Base-by-base conservation (phyloP, 2,329 filamentous ascomycete genomes). In the Passalora sequoiae region DNA sequence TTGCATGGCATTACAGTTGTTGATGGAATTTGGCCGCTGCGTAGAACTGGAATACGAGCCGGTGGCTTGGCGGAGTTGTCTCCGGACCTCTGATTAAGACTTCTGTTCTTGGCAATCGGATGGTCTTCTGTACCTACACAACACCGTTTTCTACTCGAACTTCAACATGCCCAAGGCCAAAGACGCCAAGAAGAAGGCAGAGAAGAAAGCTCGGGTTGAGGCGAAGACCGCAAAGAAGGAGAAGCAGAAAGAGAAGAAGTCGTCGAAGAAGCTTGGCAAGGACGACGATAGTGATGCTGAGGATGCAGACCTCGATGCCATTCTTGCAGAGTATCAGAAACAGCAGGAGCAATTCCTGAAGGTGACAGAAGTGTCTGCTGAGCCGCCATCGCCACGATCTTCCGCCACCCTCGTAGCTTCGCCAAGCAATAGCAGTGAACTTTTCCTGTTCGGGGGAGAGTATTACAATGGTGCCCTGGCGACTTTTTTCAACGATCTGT, bases 381-480 rank as follows among this genome's bases (percentile, higher is more conserved):
- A 71, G 2, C 85, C 89, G 13, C 92, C 92, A 1, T 79, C 80
- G 41, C 78, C 89, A 16, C 80, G 92, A 80, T 85, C 16, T 1
- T 91, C 89, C 5, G 79, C 87, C 6, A 88, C 86, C 0, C 70
- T 98, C 46, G 76, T 96, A 54, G 88, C 87, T 15, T 91, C 85
- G 28, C 92, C 92, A 1, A 79, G 83, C 22, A 91, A 94, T 67
- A 79, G 77, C 58, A 94, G 92, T 66, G 89, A 94, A 63, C 69
- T 98, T 44, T 81, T 97, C 54, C 70, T 97, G 4, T 98, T 94
- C 65, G 92, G 91, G 12, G 92, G 92, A 53, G 92, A 98, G 71
- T 94, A 89, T 62, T 97, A 88, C 69, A 94, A 97, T 67, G 92
- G 92, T 4, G 85, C 86, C 2, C 71, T 92, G 43, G 92, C 91